These are phyloP conservation scores for Saraca asoca DNA, from an alignment of 331 rosid genomes.

Conservation along the genomic window DNA sequence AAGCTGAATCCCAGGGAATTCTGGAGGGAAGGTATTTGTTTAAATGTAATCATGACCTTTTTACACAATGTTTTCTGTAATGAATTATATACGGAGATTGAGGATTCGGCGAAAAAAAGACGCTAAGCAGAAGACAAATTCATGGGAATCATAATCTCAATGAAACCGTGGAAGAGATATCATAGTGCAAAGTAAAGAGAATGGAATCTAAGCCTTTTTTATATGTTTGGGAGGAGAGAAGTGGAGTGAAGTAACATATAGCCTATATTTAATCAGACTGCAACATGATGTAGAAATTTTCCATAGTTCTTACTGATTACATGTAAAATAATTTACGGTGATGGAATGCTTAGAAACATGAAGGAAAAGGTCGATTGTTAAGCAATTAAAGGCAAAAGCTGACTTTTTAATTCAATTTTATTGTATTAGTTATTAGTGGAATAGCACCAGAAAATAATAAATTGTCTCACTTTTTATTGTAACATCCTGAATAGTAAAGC, in stretches of 20 bases:
- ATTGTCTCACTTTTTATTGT: too few relatives aligned
- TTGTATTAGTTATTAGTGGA: too few relatives aligned
- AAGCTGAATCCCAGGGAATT: conserved; percentile 78
- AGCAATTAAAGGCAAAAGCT: not conserved
- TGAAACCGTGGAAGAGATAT: not conserved
- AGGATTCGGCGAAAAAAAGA: not conserved
- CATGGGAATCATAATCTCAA: too few relatives aligned
- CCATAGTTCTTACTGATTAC: not conserved
- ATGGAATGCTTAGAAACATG: not conserved
- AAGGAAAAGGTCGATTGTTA: not conserved
- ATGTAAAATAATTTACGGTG: not conserved
- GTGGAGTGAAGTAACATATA: not conserved
- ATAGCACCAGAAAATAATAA: too few relatives aligned
- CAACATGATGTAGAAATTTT: not conserved
- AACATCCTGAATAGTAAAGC: not conserved
- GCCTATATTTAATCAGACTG: not conserved
- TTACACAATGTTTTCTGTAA: not conserved
- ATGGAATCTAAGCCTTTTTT: not conserved
- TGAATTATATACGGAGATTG: not conserved
- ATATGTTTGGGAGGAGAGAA: too few relatives aligned
- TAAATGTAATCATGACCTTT: not conserved
- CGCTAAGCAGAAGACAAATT: not conserved
- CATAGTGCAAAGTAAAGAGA: not conserved
- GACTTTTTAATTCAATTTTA: not conserved
- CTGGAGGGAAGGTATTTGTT: conserved; percentile 73